Conservation (phyloP, 225 moss, liverwort and hornwort genomes). For the Physcomitrium patens region DNA sequence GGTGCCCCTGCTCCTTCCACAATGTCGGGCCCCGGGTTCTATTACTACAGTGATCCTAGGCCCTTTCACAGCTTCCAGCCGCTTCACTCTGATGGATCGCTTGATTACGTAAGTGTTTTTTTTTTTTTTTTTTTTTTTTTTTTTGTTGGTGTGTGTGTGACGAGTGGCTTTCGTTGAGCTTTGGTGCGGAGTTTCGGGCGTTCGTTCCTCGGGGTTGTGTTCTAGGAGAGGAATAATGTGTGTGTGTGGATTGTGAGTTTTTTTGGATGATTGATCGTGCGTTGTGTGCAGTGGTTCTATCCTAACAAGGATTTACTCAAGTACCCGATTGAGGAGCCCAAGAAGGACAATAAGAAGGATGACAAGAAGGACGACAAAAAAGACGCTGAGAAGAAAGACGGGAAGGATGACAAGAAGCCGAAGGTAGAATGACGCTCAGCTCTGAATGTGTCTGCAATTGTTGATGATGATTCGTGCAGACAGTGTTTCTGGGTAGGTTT, state of each 20-base stretch:
- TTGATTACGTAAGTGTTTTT: no score
- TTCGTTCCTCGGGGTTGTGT: background rate
- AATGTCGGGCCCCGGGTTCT: no score
- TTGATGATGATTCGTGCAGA: no score
- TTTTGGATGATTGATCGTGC: background rate
- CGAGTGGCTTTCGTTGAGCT: background rate
- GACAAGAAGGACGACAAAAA: background rate
- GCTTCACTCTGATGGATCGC: no score
- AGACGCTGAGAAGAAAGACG: background rate
- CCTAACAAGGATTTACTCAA: background rate
- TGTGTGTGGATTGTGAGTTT: background rate
- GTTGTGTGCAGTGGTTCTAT: constrained; percentile 18
- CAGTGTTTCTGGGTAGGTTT: no score
- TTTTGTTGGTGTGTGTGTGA: no score
- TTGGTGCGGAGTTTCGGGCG: background rate
- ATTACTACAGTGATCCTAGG: no score
- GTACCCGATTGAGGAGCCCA: background rate
- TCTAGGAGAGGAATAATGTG: background rate
- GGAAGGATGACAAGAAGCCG: background rate
- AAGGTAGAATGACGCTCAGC: constrained; percentile 11
- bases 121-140: background rate
- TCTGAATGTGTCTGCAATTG: background rate
- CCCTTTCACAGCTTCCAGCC: no score
- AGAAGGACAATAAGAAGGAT: background rate
- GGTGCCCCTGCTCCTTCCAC: no score